phyloP scores from a whole-genome alignment of 345 rosid species.

The Erucastrum elatum region DNA sequence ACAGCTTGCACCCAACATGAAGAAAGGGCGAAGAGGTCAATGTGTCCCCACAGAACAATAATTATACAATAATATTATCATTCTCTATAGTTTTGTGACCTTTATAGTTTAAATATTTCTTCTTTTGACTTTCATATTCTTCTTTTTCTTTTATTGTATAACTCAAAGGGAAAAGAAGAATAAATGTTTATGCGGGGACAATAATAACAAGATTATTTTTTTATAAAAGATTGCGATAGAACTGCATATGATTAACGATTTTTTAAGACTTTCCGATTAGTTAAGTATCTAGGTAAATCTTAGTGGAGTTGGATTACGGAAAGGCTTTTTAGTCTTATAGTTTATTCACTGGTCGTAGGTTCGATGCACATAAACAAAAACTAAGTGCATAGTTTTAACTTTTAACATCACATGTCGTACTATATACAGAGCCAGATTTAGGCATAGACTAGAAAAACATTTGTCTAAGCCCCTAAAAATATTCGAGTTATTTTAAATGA shows the following conservation, averaged over 20 bases:
- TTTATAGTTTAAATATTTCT: constrained; percentile 32
- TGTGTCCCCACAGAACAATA: constrained; percentile 62
- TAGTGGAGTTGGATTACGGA: not conserved
- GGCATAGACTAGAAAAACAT: no score
- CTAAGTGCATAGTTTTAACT: not conserved
- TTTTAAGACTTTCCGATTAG: not conserved
- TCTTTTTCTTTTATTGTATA: constrained; percentile 28
- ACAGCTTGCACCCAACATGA: constrained; percentile 71
- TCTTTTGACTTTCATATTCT: constrained; percentile 47
- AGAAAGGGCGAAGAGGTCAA: constrained; percentile 42
- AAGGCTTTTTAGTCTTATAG: not conserved
- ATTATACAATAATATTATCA: constrained; percentile 59
- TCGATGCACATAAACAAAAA: not conserved
- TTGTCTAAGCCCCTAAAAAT: no score
- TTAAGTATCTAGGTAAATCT: not conserved
- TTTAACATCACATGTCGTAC: not conserved
- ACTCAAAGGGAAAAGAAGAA: not conserved
- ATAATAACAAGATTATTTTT: not conserved
- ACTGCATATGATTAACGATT: not conserved
- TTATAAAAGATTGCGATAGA: not conserved
- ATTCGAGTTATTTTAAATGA: no score
- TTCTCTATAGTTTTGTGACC: constrained; percentile 33
- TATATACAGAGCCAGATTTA: not conserved
- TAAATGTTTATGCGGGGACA: not conserved
- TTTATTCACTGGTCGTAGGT: not conserved